phyloP scores from a whole-genome alignment of 257 asterid genomes.

The Mitragyna speciosa region DNA sequence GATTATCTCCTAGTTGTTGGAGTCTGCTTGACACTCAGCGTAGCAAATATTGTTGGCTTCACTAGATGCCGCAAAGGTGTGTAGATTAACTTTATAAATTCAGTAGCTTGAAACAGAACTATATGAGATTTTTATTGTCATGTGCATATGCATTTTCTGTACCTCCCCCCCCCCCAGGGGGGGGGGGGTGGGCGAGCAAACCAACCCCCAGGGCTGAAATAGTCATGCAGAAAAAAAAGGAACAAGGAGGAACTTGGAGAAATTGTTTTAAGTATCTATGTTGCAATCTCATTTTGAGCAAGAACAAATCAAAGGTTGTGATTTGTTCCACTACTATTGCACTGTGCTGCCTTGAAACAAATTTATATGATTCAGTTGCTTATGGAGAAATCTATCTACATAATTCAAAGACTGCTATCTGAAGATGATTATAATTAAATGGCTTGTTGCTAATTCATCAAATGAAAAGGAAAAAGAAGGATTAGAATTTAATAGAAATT shows the following conservation, averaged over 20 bases:
- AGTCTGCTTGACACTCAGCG: conserved; percentile 94
- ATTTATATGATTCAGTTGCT: background rate
- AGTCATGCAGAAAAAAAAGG: background rate
- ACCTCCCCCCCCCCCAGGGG: background rate
- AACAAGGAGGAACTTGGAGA: background rate
- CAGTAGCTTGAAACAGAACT: background rate
- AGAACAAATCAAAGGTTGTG: background rate
- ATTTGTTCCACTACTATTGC: background rate
- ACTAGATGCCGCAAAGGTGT: conserved; percentile 95
- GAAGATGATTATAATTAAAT: background rate
- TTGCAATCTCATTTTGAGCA: background rate
- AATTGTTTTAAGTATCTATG: background rate
- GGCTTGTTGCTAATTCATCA: background rate
- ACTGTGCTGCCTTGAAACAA: background rate
- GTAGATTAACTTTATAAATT: conserved; percentile 13
- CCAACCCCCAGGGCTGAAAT: background rate
- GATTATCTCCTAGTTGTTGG: conserved; percentile 95
- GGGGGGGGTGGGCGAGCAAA: too few species aligned
- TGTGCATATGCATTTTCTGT: background rate
- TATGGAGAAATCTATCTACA: background rate
- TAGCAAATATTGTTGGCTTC: conserved; percentile 96
- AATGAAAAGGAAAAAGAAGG: background rate
- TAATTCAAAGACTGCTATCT: background rate
- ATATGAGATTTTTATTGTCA: background rate
- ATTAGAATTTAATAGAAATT: background rate